phyloP scores from a whole-genome alignment of 768 basidiomycete species.

The Cytidiella melzeri region DNA sequence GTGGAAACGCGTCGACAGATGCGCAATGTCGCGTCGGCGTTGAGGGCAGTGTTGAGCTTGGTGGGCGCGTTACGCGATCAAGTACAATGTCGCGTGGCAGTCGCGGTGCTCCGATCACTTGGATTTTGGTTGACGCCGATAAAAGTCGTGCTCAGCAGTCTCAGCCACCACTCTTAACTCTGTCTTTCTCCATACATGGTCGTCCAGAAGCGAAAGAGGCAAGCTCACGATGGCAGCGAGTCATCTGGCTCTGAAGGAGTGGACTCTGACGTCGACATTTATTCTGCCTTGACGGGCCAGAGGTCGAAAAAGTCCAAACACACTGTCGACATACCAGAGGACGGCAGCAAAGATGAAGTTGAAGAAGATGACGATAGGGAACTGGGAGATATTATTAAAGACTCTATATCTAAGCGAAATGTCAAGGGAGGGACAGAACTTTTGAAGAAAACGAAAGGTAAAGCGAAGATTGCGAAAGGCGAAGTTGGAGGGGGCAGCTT shows the following conservation, averaged over 20 bases:
- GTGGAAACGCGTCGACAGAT: background rate
- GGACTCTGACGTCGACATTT: constrained; percentile 54
- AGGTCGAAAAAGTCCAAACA: constrained; percentile 12
- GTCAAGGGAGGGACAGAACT: constrained; percentile 70
- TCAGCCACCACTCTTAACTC: background rate
- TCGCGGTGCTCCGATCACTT: no score
- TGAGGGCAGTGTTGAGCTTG: background rate
- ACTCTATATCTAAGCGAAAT: constrained; percentile 66
- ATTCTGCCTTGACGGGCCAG: constrained; percentile 50
- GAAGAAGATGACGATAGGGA: constrained; percentile 44
- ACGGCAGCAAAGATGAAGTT: constrained; percentile 11
- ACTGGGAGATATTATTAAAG: constrained; percentile 57
- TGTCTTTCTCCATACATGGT: background rate
- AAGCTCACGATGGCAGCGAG: background rate
- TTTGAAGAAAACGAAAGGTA: constrained; percentile 73
- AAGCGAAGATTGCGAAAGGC: constrained; percentile 61
- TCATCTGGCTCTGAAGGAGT: background rate
- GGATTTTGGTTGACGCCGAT: no score
- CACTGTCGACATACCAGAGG: background rate
- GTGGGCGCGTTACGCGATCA: no score
- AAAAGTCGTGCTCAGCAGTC: background rate
- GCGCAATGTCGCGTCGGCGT: background rate
- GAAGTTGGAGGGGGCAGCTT: constrained; percentile 92
- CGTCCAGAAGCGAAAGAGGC: constrained; percentile 1
- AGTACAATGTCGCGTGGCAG: no score